Evolutionary conservation across 495 filamentous ascomycete species (phyloP), one percentile per base, ranked within the genome.

Genomic region (Penicillium riverlandense): DNA sequence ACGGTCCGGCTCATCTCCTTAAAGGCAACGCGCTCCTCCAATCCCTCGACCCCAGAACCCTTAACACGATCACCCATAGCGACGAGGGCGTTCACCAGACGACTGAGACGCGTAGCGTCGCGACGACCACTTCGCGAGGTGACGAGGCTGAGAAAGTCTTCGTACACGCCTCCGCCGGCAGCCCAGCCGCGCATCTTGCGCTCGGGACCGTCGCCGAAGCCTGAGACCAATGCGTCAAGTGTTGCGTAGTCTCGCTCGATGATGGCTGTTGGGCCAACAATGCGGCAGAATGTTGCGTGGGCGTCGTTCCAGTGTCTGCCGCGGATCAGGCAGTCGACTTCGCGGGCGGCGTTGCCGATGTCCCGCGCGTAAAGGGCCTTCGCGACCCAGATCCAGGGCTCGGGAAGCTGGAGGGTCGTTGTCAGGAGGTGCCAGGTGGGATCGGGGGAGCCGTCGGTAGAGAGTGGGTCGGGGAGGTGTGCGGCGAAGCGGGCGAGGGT

Each of bases 321-420:
- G 40, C 78, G 77, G 47, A 96, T 75, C 4, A 96, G 77, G 45
- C 80, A 87, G 35, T 82, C 72, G 6, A 88, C 82, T 56, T 95
- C 85, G 36, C 74, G 71, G 13, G 65, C 67, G 14, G 82, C 65
- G 54, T 90, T 77, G 44, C 78, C 74, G 38, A 72, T 77, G 45
- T 80, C 73, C 33, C 88, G 80, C 47, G 86, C 88, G 54, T 86
- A 77, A 7, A 94, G 70, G 5, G 90, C 92, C 67, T 89, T 89
- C 27, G 91, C 87, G 42, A 88, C 79, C 79, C 83, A 90, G 49
- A 97, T 75, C 89, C 88, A 95, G 16, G 69, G 53, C 31, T 71
- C 72, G 4, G 89, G 86, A 40, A 97, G 72, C 41, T 81, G 71
- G 37, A 85, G 76, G 5, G 76, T 74, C 29, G 70, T 53, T 5